Evolutionary conservation across 495 filamentous ascomycete species (phyloP), one percentile per base, ranked within the genome.

Genomic region (Cercophora samala): DNA sequence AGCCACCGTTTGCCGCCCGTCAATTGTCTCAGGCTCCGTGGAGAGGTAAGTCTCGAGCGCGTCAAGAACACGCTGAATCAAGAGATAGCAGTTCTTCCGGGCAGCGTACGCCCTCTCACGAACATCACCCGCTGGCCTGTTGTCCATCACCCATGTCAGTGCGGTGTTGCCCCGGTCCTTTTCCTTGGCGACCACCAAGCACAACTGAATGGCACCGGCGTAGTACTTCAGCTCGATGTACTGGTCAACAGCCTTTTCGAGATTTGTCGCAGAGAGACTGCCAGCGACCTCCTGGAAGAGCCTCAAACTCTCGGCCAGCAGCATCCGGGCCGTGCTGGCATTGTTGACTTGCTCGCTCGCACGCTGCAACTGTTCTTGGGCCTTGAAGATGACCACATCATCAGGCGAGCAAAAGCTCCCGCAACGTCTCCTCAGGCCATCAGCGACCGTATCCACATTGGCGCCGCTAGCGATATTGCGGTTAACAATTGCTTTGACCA

Each of bases 401-500:
- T 97, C 93, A 1, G 93, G 88, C 67, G 92, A 96, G 82, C 95
- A 99, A 82, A 99, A 98, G 74, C 88, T 95, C 58, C 95, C 96
- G 69, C 95, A 99, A 66, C 92, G 86, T 70, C 96, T 84, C 23
- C 95, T 84, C 21, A 99, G 80, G 18, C 93, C 93, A 78, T 98
- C 95, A 0, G 95, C 93, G 53, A 99, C 91, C 0, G 93, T 97
- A 76, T 99, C 95, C 19, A 99, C 94, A 70, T 97, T 98, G 23
- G 93, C 91, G 23, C 95, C 95, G 69, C 90, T 93, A 52, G 92
- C 91, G 73, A 99, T 98, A 76, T 96, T 98, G 51, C 93, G 85
- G 78, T 98, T 98, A 64, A 99, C 95, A 69, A 99, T 97, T 1
- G 93, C 93, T 76, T 97, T 98, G 52, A 99, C 96, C 2, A 99